Percentiles rank a stretch among this genome's conserved stretches.
Conservation (phyloP, 768 basidiomycete species). For the Amanita inopinata region DNA sequence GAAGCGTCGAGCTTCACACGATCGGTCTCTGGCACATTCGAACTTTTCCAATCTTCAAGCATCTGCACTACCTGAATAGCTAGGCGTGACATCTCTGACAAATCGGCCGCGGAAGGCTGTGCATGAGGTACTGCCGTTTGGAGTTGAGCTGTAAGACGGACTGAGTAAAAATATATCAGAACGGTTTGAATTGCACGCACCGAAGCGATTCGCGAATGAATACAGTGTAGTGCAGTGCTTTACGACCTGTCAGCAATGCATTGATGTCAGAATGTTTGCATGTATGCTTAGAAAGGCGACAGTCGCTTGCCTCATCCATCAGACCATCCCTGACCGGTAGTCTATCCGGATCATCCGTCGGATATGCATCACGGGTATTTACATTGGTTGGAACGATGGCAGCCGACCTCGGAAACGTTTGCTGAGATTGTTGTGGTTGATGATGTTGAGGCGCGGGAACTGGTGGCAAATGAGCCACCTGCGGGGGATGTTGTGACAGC, state of each 20-base stretch:
- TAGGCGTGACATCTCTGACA: constrained; percentile 60
- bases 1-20: constrained; percentile 20
- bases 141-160: constrained; percentile 25
- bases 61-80: constrained; percentile 61
- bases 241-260: constrained; percentile 35
- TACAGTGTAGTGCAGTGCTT: constrained; percentile 54
- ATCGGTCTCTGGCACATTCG: constrained; percentile 29
- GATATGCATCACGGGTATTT: constrained; percentile 28
- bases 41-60: constrained; percentile 47
- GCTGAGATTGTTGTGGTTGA: constrained; percentile 12
- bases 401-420: constrained; percentile 29
- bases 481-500: constrained; percentile 14
- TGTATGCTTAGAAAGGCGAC: constrained; percentile 4
- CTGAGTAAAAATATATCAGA: constrained; percentile 8
- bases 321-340: constrained; percentile 26
- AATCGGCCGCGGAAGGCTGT: constrained; percentile 45
- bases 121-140: constrained; percentile 37
- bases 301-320: constrained; percentile 34
- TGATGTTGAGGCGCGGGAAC: constrained; percentile 11
- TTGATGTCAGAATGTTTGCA: constrained; percentile 8
- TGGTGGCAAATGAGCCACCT: constrained; percentile 13
- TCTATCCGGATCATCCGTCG: constrained; percentile 24
- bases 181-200: constrained; percentile 26
- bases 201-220: constrained; percentile 58
- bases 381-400: constrained; percentile 31